phyloP scores from a whole-genome alignment of 78 protist genomes.

The Dictyostelium discoideum region dicty_2.7 NC_007088.5:1926001-1926500 shows the following conservation, averaged over 20 bases:
- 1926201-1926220: neutral
- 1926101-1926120: conserved; percentile 16
- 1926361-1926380: conserved; percentile 50
- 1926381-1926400: conserved; percentile 71
- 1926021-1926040: neutral
- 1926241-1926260: conserved; percentile 6
- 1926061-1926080: conserved; percentile 35
- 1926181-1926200: neutral
- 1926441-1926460: conserved; percentile 17
- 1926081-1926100: conserved; percentile 38
- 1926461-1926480: conserved; percentile 31
- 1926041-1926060: conserved; percentile 44
- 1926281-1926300: neutral
- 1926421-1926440: conserved; percentile 66
- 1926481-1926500: conserved; percentile 40
- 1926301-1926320: conserved; percentile 25
- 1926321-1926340: conserved; percentile 64
- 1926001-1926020: conserved; percentile 1
- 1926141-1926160: conserved; percentile 9
- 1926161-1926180: neutral
- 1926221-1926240: neutral
- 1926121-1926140: neutral
- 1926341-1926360: conserved; percentile 39
- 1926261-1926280: neutral
- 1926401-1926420: conserved; percentile 70